A percentile compares a stretch with the other conserved stretches of the same genome.
phyloP scores from a whole-genome alignment of 768 basidiomycete genomes.

The Termitomyces sp. region DNA sequence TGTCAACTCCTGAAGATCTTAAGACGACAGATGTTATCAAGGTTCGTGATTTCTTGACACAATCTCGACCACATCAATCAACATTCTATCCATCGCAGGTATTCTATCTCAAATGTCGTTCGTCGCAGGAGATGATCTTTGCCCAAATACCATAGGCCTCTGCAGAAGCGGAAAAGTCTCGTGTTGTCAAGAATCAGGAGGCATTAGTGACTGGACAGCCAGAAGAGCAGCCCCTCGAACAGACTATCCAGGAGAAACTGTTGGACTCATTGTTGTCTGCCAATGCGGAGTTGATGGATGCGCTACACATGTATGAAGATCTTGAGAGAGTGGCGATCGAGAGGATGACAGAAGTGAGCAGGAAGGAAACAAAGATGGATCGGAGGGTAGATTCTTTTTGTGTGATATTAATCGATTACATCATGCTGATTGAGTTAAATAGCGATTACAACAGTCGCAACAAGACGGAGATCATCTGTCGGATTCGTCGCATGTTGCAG shows the following conservation, averaged over 20 bases:
- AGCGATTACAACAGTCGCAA: constrained; percentile 36
- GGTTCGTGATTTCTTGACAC: constrained; percentile 25
- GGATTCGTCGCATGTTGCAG: constrained; percentile 23
- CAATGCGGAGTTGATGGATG: constrained; percentile 67
- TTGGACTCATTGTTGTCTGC: constrained; percentile 71
- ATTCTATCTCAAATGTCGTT: constrained; percentile 74
- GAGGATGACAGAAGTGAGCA: constrained; percentile 62
- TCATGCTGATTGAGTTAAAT: neutral
- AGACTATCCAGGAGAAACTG: constrained; percentile 73
- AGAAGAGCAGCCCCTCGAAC: constrained; percentile 34
- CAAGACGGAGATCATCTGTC: constrained; percentile 30
- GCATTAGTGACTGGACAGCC: constrained; percentile 17
- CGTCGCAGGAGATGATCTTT: constrained; percentile 80
- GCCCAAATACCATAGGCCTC: constrained; percentile 90
- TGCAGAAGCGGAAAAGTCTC: constrained; percentile 63
- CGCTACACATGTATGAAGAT: constrained; percentile 75
- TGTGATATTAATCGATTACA: neutral
- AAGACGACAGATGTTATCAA: constrained; percentile 53
- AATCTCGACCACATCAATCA: neutral
- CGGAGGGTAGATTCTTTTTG: constrained; percentile 46
- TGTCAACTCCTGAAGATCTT: constrained; percentile 67
- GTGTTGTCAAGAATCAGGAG: constrained; percentile 21
- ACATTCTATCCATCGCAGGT: constrained; percentile 49
- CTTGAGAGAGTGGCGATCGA: constrained; percentile 65
- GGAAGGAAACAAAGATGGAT: constrained; percentile 64